These are phyloP conservation scores for Gyrodon lividus DNA, from an alignment of 768 basidiomycete genomes.

Conservation along the genomic window DNA sequence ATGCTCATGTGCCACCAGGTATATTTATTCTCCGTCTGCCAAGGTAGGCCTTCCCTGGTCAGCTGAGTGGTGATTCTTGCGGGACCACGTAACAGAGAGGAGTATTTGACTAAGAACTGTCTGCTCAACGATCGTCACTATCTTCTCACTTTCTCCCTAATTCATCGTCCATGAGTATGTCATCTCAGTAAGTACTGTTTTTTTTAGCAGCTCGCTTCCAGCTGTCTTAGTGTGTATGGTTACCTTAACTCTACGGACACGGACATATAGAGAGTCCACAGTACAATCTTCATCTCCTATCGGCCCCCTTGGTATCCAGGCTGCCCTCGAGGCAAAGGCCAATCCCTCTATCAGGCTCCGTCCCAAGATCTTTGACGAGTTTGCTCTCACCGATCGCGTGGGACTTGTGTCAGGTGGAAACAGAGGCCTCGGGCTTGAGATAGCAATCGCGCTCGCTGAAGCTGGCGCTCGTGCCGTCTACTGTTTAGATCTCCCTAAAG, in stretches of 20 bases:
- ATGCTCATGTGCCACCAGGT: slow-evolving; percentile 1
- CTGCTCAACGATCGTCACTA: background rate
- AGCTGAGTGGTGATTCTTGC: background rate
- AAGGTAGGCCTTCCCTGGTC: background rate
- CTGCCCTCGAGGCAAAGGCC: slow-evolving; percentile 47
- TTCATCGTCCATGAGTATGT: slow-evolving; percentile 5
- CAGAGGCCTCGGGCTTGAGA: slow-evolving; percentile 78
- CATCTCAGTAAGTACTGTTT: slow-evolving; percentile 11
- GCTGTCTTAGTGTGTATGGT: too few relatives aligned
- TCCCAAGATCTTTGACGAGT: slow-evolving; percentile 60
- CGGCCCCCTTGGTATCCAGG: slow-evolving; percentile 61
- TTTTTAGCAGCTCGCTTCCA: background rate
- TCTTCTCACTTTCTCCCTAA: background rate
- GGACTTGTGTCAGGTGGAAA: slow-evolving; percentile 65
- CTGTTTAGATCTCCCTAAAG: slow-evolving; percentile 60
- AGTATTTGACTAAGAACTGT: too few relatives aligned
- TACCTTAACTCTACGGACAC: background rate
- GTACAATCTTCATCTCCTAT: slow-evolving; percentile 51
- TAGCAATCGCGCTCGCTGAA: slow-evolving; percentile 73
- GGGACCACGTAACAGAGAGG: background rate
- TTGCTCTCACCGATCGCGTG: slow-evolving; percentile 55
- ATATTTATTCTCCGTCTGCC: background rate
- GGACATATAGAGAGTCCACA: slow-evolving; percentile 15
- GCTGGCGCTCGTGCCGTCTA: slow-evolving; percentile 70
- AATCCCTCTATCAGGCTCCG: slow-evolving; percentile 35